These are phyloP conservation scores for Taxawa tesnikishii DNA, from an alignment of 2,329 filamentous ascomycete species.

Conservation along the genomic window DNA sequence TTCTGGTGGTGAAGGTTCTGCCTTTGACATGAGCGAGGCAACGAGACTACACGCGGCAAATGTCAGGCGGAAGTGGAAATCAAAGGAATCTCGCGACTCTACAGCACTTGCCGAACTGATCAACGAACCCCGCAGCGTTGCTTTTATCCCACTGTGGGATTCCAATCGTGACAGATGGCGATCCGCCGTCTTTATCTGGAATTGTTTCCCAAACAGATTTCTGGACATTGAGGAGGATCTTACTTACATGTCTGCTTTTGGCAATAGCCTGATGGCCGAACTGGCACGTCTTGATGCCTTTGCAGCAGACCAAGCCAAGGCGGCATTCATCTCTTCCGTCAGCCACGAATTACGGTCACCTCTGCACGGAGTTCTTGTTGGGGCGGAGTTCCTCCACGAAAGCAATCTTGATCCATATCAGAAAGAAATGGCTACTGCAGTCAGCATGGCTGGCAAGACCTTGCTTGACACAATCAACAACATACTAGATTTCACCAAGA, in stretches of 20 bases:
- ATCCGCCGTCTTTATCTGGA: conserved; percentile 21
- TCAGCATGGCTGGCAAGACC: conserved; percentile 36
- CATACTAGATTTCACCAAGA: conserved; percentile 31
- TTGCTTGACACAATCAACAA: conserved; percentile 35
- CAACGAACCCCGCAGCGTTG: conserved; percentile 30
- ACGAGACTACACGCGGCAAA: too few species aligned
- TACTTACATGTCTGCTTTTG: conserved; percentile 24
- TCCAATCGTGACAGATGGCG: conserved; percentile 6
- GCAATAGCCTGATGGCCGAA: conserved; percentile 24
- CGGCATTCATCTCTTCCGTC: conserved; percentile 38
- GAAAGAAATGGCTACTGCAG: conserved; percentile 31
- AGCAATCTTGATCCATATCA: conserved; percentile 27
- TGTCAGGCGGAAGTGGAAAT: too few species aligned
- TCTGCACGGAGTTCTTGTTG: conserved; percentile 36
- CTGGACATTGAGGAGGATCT: conserved; percentile 23
- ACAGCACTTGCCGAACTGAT: conserved; percentile 16
- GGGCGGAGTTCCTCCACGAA: conserved; percentile 36
- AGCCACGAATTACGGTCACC: conserved; percentile 39
- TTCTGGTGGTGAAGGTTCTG: conserved; percentile 8
- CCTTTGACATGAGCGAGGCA: not conserved
- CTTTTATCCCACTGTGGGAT: conserved; percentile 42
- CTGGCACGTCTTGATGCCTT: conserved; percentile 23
- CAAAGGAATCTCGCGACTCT: conserved; percentile 1
- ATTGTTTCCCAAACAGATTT: conserved; percentile 25
- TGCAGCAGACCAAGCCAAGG: conserved; percentile 33